Base-by-base conservation (phyloP, 306 rosid species). In the Vicia villosa region DNA sequence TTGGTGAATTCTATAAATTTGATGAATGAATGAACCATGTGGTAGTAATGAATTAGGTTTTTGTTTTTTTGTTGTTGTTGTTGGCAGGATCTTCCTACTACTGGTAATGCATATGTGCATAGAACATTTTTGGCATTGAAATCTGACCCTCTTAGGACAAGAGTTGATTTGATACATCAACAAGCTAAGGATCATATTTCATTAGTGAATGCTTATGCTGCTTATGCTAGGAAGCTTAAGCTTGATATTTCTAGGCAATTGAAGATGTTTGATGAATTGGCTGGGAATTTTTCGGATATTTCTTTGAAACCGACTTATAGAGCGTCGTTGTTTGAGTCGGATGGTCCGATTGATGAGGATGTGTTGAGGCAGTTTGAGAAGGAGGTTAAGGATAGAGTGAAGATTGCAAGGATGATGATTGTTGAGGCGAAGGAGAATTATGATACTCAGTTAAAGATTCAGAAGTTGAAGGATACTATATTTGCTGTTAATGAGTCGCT, bases 201-300 rank as follows among this genome's bases (percentile, higher is more conserved):
- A 19, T 85, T 95, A 43, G 97, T 95, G 74, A 95, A 95, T 87
- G 97, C 99, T 1, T 95, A 95, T 74, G 95, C 97, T 16, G 89
- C 96, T 3, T 95, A 95, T 74, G 99, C 99, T 10, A 91, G 99
- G 87, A 95, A 89, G 91, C 97, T 95, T 65, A 95, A 95, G 92
- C 95, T 95, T 73, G 99, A 95, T 57, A 95, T 88, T 66, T 87
- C 96, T 72, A 87, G 81, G 82, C 96, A 95, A 13, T 70, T 95
- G 89, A 86, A 72, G 82, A 73, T 84, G 91, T 95, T 95, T 76
- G 94, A 91, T 83, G 99, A 91, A 47, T 74, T 95, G 79, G 96
- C 99, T 1, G 83, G 52, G 17, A 85, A 83, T 77, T 81, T 95
- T 72, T 80, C 92, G 8, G 87, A 89, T 61, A 80, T 95, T 77